These are phyloP conservation scores for Speleostelium caveatum DNA, from an alignment of 78 protist species.

Conservation along the genomic window DNA sequence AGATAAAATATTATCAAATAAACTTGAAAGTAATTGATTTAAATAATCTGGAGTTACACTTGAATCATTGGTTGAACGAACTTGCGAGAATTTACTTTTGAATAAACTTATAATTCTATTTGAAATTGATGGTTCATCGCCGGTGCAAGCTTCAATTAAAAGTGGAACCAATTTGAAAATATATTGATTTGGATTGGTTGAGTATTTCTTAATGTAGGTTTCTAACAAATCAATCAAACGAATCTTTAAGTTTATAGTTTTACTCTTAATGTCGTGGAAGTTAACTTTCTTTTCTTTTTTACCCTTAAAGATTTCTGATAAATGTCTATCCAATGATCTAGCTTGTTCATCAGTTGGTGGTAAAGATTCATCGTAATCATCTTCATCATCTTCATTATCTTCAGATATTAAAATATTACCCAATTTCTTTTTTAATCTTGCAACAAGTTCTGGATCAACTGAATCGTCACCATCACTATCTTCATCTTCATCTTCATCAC, in stretches of 20 bases:
- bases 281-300: conserved; percentile 50
- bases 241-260: conserved; percentile 54
- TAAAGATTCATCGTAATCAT: too few species aligned
- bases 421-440: conserved; percentile 43
- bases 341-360: conserved; percentile 59
- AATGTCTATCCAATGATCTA: conserved; percentile 29
- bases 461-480: conserved; percentile 21
- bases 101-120: conserved; percentile 55
- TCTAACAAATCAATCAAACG: conserved; percentile 70
- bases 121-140: conserved; percentile 68
- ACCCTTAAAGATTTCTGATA: conserved; percentile 34
- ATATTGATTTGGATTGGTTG: conserved; percentile 14
- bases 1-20: conserved; percentile 20
- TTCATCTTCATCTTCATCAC: conserved; percentile 27
- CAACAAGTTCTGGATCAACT: conserved; percentile 73
- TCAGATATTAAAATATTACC: conserved; percentile 32
- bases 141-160: conserved; percentile 35
- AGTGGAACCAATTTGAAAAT: conserved; percentile 47
- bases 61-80: conserved; percentile 14
- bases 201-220: conserved; percentile 44
- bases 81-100: conserved; percentile 25
- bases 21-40: neutral
- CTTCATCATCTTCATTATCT: conserved; percentile 52
- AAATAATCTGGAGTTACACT: conserved; percentile 3
- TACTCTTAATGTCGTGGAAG: conserved; percentile 29